Evolutionary conservation across 2,329 filamentous ascomycete genomes (phyloP).

Genomic region (Trichoderma atrobrunneum): DNA sequence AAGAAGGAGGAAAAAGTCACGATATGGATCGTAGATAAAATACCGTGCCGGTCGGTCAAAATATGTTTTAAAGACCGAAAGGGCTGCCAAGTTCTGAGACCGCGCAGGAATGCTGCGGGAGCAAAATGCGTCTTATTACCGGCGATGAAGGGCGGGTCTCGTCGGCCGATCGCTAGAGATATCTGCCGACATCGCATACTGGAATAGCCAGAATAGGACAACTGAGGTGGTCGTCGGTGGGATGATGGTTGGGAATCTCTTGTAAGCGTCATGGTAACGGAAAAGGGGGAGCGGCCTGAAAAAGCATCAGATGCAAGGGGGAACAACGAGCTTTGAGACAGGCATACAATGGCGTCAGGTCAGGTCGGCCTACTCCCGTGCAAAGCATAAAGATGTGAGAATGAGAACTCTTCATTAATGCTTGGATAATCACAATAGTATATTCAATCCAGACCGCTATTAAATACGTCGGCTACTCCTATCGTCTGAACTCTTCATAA

Average conservation of each 20-base stretch:
- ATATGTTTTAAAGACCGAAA: neutral
- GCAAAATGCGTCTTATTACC: conserved; percentile 16
- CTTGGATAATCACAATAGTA: neutral
- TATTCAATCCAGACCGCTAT: neutral
- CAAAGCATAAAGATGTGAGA: neutral
- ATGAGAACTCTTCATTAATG: neutral
- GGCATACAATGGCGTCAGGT: neutral
- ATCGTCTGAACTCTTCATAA: neutral
- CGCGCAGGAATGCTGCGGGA: conserved; percentile 11
- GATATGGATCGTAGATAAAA: neutral
- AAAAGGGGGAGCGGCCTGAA: neutral
- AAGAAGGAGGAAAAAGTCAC: neutral
- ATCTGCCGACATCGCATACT: conserved; percentile 6
- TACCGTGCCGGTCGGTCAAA: neutral
- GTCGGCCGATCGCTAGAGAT: conserved; percentile 13
- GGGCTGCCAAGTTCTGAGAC: neutral
- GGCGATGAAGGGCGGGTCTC: conserved; percentile 1
- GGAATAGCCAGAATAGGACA: neutral
- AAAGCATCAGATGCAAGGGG: neutral
- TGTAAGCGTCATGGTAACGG: neutral
- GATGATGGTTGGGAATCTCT: neutral
- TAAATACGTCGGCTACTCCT: neutral
- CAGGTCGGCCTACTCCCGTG: neutral
- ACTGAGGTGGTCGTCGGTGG: neutral
- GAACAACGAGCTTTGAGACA: neutral